phyloP scores from a whole-genome alignment of 139 green algal genomes.

The Micractinium sp. region DNA sequence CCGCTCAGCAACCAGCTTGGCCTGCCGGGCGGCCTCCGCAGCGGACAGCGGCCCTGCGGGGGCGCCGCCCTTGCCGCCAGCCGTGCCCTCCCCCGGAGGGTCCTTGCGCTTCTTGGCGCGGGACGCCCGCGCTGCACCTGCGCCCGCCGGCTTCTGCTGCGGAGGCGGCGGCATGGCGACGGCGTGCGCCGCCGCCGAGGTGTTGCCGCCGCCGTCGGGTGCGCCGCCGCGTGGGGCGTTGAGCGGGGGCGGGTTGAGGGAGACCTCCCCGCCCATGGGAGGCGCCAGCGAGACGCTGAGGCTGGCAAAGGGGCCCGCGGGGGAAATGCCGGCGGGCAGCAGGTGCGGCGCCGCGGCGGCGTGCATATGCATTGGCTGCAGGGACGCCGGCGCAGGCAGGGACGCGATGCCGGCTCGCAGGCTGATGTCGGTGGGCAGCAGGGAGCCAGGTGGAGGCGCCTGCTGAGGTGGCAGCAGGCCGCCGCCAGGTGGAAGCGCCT shows the following conservation, averaged over 20 bases:
- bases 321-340: conserved; percentile 18
- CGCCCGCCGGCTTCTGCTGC: background rate
- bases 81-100: background rate
- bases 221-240: background rate
- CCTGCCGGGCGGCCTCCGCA: conserved; percentile 12
- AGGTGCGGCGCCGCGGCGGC: background rate
- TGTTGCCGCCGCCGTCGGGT: background rate
- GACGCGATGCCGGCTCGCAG: no score
- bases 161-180: background rate
- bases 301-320: conserved; percentile 10
- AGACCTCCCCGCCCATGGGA: background rate
- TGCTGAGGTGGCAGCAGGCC: background rate
- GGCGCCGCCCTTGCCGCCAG: background rate
- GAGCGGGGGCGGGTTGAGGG: background rate
- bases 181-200: background rate
- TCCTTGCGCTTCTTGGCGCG: conserved; percentile 26
- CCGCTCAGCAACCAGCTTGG: conserved; percentile 8
- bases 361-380: background rate
- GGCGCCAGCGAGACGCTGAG: background rate
- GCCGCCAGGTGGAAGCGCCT: no score
- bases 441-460: background rate
- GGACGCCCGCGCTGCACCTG: background rate
- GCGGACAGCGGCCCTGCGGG: background rate
- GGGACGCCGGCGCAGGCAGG: no score
- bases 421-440: background rate